These are phyloP conservation scores for Przewalskia tangutica DNA, from an alignment of 257 asterid species.

Conservation along the genomic window DNA sequence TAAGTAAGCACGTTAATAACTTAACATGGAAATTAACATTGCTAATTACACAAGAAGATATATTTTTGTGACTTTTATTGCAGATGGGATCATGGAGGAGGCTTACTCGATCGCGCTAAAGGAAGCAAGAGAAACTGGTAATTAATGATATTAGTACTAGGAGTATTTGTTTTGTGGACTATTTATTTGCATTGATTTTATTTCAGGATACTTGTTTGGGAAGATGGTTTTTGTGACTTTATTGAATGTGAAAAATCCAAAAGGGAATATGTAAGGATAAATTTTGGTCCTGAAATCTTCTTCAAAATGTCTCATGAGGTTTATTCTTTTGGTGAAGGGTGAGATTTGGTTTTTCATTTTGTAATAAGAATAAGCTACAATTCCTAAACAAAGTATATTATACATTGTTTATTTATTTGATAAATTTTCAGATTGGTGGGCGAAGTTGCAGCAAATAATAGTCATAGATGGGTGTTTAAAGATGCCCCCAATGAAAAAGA, in stretches of 20 bases:
- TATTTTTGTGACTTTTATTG: neutral
- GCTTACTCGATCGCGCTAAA: constrained; percentile 52
- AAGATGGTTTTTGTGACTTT: constrained; percentile 76
- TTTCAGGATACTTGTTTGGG: constrained; percentile 89
- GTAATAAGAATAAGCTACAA: neutral
- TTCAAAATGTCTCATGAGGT: constrained; percentile 85
- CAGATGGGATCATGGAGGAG: constrained; percentile 80
- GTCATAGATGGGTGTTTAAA: constrained; percentile 73
- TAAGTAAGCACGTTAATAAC: constrained; percentile 34
- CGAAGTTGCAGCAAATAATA: constrained; percentile 74
- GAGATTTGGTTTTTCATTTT: neutral
- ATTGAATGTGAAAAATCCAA: constrained; percentile 52
- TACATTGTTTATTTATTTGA: neutral
- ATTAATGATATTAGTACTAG: constrained; percentile 4
- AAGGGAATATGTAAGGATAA: constrained; percentile 33
- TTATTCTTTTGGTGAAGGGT: constrained; percentile 87
- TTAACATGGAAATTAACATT: neutral
- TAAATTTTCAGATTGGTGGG: constrained; percentile 58
- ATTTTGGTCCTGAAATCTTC: constrained; percentile 72
- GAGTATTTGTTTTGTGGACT: neutral
- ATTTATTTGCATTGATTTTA: neutral
- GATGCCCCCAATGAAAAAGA: constrained; percentile 50
- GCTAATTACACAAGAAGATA: neutral
- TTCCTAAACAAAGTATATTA: neutral
- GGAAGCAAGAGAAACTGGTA: constrained; percentile 76